Base-by-base conservation (phyloP, 768 basidiomycete genomes). In the Leccinum boreale region DNA sequence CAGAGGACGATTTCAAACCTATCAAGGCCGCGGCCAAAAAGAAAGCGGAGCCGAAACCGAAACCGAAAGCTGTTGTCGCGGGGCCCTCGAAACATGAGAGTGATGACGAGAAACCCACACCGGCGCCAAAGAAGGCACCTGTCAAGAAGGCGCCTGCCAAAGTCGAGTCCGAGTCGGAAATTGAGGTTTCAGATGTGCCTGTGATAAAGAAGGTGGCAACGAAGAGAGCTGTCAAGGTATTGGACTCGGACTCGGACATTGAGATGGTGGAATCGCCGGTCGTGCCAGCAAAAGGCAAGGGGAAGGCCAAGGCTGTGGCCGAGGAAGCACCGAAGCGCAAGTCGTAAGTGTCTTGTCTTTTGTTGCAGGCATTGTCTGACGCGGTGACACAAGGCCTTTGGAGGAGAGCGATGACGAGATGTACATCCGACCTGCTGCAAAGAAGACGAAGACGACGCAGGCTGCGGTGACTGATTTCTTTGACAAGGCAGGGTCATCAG, bases 381-480 rank as follows among this genome's bases (percentile, higher is more conserved):
- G 4, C 4, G 0, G 52, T 39, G 21, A 58, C 5, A 1, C 46
- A 57, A 81, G 78, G 48, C 69, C 71, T 28, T 68, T 63, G 46
- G 62, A 62, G 31, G 76, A 63, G 11, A 62, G 74, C 21, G 74
- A 63, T 21, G 81, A 80, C 15, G 79, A 79, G 28, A 62, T 64
- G 23, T 69, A 73, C 35, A 54, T 69, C 48, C 80, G 81, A 59
- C 83, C 84, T 7, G 77, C 73, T 0, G 71, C 74, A 54, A 88
- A 87, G 78, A 85, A 82, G 73, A 79, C 78, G 62, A 75, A 77
- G 50, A 65, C 68, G 21, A 35, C 65, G 9, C 77, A 81, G 55
- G 67, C 78, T 0, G 63, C 76, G 5, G 71, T 87, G 56, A 81
- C 81, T 5, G 85, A 87, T 65, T 88, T 86, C 77, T 85, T 87